Evolutionary conservation across 495 filamentous ascomycete genomes (phyloP), one percentile per base, ranked within the genome.

Genomic region (Parachaetomium inaequale): DNA sequence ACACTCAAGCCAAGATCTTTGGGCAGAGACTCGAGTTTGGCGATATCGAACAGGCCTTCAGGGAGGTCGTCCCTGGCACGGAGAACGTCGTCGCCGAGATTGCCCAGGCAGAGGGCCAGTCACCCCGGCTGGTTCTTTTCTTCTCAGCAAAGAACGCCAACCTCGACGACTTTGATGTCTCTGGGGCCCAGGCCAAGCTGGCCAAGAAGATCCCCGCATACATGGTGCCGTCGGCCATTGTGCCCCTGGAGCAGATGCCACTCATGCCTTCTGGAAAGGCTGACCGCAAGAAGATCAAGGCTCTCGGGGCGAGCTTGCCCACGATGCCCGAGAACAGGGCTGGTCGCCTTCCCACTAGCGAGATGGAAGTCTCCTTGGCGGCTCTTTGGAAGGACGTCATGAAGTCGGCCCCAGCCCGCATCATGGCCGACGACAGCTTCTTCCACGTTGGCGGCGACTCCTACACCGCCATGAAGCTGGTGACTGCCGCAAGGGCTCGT

Each of bases 1-100:
- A 88, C 54, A 81, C 82, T 15, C 85, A 88, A 62, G 82, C 87
- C 29, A 89, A 89, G 68, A 72, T 89, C 10, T 81, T 83, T 21
- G 87, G 87, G 3, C 84, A 87, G 63, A 77, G 87, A 6, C 82
- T 89, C 59, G 87, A 89, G 58, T 70, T 88, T 11, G 82, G 79
- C 21, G 87, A 89, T 61, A 82, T 89, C 53, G 87, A 89, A 69
- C 79, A 84, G 58, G 81, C 85, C 51, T 62, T 82, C 63, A 65
- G 65, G 2, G 70, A 70, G 21, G 70, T 73, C 29, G 62, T 81
- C 3, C 75, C 75, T 0, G 50, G 46, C 0, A 72, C 66, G 0
- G 71, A 68, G 28, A 70, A 72, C 19, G 63, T 78, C 2, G 74
- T 69, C 0, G 75, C 71, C n/a, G 79, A 81, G 58, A 74, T 80